Evolutionary conservation across 306 rosid genomes (phyloP).

Genomic region (Boehmeria nivea): DNA sequence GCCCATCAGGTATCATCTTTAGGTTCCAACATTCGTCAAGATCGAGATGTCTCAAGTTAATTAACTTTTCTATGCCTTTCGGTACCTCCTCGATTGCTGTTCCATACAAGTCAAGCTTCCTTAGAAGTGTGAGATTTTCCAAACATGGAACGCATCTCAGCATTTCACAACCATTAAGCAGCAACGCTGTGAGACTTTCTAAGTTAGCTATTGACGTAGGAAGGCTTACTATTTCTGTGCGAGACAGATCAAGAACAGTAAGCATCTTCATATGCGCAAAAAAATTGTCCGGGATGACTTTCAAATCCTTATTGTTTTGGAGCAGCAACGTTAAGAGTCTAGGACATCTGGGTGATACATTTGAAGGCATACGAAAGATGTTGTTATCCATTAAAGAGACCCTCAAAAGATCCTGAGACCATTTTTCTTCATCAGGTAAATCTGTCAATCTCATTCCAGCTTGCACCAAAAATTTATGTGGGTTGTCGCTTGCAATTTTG

Average conservation of each 20-base stretch:
- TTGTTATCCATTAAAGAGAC: constrained; percentile 7
- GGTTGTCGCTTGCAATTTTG: background rate
- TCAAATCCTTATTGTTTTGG: background rate
- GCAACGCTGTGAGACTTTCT: constrained; percentile 2
- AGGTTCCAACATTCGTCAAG: background rate
- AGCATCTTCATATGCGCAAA: constrained; percentile 1
- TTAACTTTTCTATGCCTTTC: constrained; percentile 5
- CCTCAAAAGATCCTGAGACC: constrained; percentile 4
- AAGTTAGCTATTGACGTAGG: constrained; percentile 2
- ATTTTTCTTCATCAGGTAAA: background rate
- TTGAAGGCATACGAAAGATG: background rate
- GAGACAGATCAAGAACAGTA: constrained; percentile 5
- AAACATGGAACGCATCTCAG: constrained; percentile 2
- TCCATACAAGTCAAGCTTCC: background rate
- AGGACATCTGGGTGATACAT: background rate
- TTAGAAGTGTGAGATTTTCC: background rate
- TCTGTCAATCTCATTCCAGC: background rate
- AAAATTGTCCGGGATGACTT: constrained; percentile 6
- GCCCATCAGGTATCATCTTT: background rate
- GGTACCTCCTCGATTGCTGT: constrained; percentile 8
- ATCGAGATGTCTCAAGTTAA: constrained; percentile 4
- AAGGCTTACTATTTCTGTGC: background rate
- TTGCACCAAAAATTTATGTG: constrained; percentile 1
- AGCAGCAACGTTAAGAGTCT: constrained; percentile 13
- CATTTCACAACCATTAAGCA: background rate